Base-by-base conservation (phyloP, 2,329 filamentous ascomycete species). In the Colletotrichum musae region DNA sequence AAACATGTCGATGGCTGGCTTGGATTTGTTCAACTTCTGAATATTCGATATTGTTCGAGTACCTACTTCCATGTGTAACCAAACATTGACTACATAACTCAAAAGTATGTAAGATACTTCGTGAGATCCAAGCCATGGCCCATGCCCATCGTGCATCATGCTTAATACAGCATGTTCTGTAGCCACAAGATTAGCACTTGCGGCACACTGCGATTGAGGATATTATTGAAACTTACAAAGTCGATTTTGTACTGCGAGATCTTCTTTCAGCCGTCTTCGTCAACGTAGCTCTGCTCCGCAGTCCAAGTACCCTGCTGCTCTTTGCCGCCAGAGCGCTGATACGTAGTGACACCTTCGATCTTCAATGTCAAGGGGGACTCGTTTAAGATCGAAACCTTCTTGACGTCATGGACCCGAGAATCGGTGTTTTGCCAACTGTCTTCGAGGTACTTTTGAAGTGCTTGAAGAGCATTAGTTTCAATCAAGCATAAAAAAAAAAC, bases 381-480 rank as follows among this genome's bases (percentile, higher is more conserved):
- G 12, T n/a, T 57, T 6, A 57, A 16, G 1, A 57, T 26, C 0
- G 53, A 57, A 41, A 57, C 36, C 36, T 57, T 57, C 53, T 57
- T 57, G 16, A 57, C 21, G 24, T 57, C 53, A 43, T 57, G 53
- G 6, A 57, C 53, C 10, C 53, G 53, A 45, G 53, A 57, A 36
- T 57, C 53, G 18, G 53, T 57, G 53, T 57, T 57, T 13, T n/a
- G n/a, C 36, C 53, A 57, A 36, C 53, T 57, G 13, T 57, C 53
- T n/a, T 57, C 53, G 5, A 57, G 36, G 15, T 57, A 57, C 18
- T 57, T 57, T 41, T 57, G 53, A 26, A 57, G 53, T 16, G 36
- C 53, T 57, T 18, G 21, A 6, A 4, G 2, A 7, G 9, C 2
- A 10, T 36, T 36, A 48, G 16, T 48, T 15, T 3, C 16, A 15